Percentiles rank a stretch among this genome's conserved stretches.
These are phyloP conservation scores for Chernovozyma sophiae-reginae DNA, from an alignment of 1,139 yeast genomes.

Conservation along the genomic window DNA sequence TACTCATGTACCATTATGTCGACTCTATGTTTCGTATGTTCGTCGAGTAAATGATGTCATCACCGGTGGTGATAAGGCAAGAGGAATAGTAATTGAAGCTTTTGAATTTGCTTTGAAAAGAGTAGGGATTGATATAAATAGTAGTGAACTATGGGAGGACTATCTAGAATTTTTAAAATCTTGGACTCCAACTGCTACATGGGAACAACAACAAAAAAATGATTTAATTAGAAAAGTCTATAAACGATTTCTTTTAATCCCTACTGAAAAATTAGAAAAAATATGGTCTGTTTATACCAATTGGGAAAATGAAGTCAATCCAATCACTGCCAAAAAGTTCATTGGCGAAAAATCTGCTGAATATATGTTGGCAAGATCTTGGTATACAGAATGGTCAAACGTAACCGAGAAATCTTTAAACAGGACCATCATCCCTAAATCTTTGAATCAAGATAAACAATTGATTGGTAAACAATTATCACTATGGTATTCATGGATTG, in stretches of 20 bases:
- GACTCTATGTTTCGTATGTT: constrained; percentile 71
- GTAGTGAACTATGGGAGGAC: constrained; percentile 77
- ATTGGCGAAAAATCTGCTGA: constrained; percentile 78
- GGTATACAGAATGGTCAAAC: constrained; percentile 67
- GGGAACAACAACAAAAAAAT: constrained; percentile 84
- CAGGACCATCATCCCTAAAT: constrained; percentile 35
- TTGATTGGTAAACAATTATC: constrained; percentile 38
- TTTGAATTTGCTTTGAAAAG: constrained; percentile 77
- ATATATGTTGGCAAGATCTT: constrained; percentile 86
- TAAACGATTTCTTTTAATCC: constrained; percentile 65
- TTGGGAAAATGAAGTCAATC: constrained; percentile 77
- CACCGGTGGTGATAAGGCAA: constrained; percentile 82
- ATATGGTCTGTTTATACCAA: constrained; percentile 78
- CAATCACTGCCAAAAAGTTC: constrained; percentile 78
- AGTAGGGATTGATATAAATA: constrained; percentile 73
- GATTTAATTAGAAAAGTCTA: constrained; percentile 76
- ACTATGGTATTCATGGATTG: constrained; percentile 73
- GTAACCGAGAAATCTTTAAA: constrained; percentile 42
- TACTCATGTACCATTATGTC: constrained; percentile 65
- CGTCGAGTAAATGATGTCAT: constrained; percentile 74
- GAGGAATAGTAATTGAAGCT: constrained; percentile 73
- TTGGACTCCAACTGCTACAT: constrained; percentile 75
- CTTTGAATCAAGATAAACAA: constrained; percentile 19
- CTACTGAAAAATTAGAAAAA: constrained; percentile 68
- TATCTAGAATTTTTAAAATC: constrained; percentile 74